Percentiles rank a stretch among this genome's conserved stretches.
phyloP scores from a whole-genome alignment of 1,284 basidiomycete species.

The Porodaedalea pini region DNA sequence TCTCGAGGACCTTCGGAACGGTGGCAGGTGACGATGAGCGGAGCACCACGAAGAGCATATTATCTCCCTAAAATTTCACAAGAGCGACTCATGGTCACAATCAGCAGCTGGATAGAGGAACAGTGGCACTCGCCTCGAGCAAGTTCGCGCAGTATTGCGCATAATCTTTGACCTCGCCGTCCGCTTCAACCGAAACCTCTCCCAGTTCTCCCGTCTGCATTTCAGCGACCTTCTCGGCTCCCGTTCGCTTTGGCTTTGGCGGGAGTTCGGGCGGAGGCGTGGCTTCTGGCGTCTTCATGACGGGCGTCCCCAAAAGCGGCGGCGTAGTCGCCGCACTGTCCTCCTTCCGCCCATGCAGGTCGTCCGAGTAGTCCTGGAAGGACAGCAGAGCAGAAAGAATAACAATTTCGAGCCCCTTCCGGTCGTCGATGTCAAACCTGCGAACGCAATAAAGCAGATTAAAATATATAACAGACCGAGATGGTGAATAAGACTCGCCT shows the following conservation, averaged over 20 bases:
- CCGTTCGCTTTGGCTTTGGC: conserved; percentile 44
- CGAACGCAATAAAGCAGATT: neutral
- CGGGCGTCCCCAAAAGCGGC: conserved; percentile 17
- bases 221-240: conserved; percentile 64
- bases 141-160: conserved; percentile 63
- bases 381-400: conserved; percentile 72
- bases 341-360: conserved; percentile 40
- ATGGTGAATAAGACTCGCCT: conserved; percentile 41
- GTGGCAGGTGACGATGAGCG: conserved; percentile 59
- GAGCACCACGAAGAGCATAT: conserved; percentile 74
- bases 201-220: conserved; percentile 69
- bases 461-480: neutral
- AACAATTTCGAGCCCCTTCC: conserved; percentile 79
- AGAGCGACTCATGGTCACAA: neutral
- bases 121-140: conserved; percentile 58
- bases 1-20: conserved; percentile 73
- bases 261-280: conserved; percentile 56
- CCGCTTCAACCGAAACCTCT: conserved; percentile 65
- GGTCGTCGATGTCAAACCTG: conserved; percentile 78
- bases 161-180: conserved; percentile 63
- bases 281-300: conserved; percentile 23
- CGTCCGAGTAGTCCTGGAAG: conserved; percentile 70
- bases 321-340: conserved; percentile 20
- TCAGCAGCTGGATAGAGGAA: neutral
- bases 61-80: conserved; percentile 54